Evolutionary conservation across 768 basidiomycete genomes (phyloP).

Genomic region (Pilatotrama ljubarskyi): DNA sequence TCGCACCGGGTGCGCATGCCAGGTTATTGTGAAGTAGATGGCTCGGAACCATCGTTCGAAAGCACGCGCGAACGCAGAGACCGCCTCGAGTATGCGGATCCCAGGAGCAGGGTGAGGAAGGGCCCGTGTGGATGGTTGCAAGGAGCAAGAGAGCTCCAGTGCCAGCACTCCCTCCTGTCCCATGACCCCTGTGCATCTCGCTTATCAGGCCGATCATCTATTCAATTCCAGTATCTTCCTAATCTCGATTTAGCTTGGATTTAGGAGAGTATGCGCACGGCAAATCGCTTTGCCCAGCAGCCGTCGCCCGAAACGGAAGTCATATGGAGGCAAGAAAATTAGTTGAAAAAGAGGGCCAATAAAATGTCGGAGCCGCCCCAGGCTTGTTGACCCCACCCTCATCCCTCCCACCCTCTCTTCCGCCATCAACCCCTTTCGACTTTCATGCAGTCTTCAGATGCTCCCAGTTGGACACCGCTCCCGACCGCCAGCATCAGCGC

Average conservation of each 20-base stretch:
- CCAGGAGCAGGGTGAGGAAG: no score
- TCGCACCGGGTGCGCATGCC: no score
- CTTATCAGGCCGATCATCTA: slow-evolving; percentile 7
- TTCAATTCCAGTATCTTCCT: background rate
- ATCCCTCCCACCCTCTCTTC: background rate
- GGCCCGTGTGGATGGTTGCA: background rate
- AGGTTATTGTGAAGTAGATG: no score
- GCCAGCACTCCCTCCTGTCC: background rate
- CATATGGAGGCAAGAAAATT: background rate
- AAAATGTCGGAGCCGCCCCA: background rate
- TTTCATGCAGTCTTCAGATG: background rate
- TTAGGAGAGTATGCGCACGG: background rate
- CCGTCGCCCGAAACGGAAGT: background rate
- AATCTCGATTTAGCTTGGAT: background rate
- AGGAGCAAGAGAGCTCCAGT: background rate
- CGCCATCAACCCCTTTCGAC: background rate
- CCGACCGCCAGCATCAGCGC: background rate
- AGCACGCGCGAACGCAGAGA: no score
- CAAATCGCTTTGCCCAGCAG: background rate
- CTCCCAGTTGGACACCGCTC: slow-evolving; percentile 6
- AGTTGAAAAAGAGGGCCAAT: background rate
- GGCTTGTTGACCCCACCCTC: background rate
- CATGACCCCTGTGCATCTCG: background rate
- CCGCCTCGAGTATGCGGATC: no score
- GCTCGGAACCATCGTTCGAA: no score